Evolutionary conservation across 2,329 filamentous ascomycete species (phyloP), one percentile per base, ranked within the genome.

Genomic region (Geosmithia putterillii): DNA sequence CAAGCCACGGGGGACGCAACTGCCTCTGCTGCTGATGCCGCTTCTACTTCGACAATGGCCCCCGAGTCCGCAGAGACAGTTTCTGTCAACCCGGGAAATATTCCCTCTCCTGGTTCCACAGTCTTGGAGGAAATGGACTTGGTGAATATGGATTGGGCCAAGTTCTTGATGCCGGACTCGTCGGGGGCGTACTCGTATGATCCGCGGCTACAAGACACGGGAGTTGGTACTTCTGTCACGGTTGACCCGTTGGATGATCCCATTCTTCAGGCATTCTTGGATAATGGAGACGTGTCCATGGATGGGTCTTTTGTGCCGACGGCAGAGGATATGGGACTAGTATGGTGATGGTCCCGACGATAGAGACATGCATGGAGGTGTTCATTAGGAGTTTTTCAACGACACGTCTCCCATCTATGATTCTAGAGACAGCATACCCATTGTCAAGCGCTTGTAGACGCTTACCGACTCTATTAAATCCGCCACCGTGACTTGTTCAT

Each of bases 361-460:
- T n/a, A n/a, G n/a, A n/a, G 4, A 32, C 28, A 32, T 32, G 28
- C 10, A 25, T n/a, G n/a, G n/a, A n/a, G n/a, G n/a, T n/a, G n/a
- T n/a, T n/a, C n/a, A n/a, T n/a, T 10, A 25, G 23, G 23, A 25
- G 10, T 25, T 25, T 25, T 7, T 25, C 23, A 25, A 10, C 23
- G 23, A n/a, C n/a, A n/a, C n/a, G n/a, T n/a, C n/a, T n/a, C n/a
- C n/a, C n/a, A n/a, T n/a, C n/a, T 10, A 22, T 25, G n/a, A 17
- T 40, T 40, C 15, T 20, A 14, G 15, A 4, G 28, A 12, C 10
- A 40, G 18, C 19, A 40, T 21, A 3, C n/a, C 38, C 20, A 19
- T 20, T 3, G 45, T 42, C 3, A 50, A 39, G 20, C 48, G 43
- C 21, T 50, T 50, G 28, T 50, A 50, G 15, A 50, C 48, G 7